Percentiles rank a stretch among this genome's conserved stretches.
Conservation (phyloP, 2,329 filamentous ascomycete genomes). For the Exserohilum turcica region DNA sequence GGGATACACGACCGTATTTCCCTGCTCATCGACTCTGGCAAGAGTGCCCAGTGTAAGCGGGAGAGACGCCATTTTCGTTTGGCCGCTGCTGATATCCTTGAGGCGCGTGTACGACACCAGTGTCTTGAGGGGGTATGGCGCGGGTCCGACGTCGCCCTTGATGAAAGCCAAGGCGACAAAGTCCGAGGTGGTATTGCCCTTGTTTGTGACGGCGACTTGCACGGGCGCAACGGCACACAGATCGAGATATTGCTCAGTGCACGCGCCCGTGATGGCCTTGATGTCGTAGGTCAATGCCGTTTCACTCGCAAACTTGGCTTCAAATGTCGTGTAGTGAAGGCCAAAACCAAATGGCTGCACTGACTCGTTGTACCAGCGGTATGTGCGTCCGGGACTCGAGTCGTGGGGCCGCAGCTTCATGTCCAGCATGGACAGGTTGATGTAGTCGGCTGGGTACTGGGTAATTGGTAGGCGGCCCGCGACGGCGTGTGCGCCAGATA, state of each 20-base stretch:
- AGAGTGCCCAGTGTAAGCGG: conserved; percentile 57
- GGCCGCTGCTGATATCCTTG: conserved; percentile 44
- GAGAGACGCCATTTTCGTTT: conserved; percentile 43
- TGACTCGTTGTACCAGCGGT: conserved; percentile 62
- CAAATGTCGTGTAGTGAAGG: conserved; percentile 64
- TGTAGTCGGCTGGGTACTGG: conserved; percentile 61
- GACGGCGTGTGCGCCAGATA: conserved; percentile 57
- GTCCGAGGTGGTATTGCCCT: conserved; percentile 55
- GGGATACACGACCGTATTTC: conserved; percentile 60
- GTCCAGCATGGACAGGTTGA: conserved; percentile 59
- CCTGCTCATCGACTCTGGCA: conserved; percentile 56
- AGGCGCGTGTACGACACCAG: conserved; percentile 59
- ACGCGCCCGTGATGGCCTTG: conserved; percentile 44
- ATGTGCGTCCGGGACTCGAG: conserved; percentile 60
- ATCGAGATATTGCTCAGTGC: conserved; percentile 32
- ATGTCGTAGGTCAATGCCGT: conserved; percentile 35
- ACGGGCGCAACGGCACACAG: conserved; percentile 49
- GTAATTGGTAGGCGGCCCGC: conserved; percentile 62
- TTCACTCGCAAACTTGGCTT: conserved; percentile 12
- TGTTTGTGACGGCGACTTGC: conserved; percentile 56
- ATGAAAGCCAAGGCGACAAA: conserved; percentile 61
- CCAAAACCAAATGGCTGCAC: conserved; percentile 62
- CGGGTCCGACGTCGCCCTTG: conserved; percentile 54
- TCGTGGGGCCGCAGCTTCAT: conserved; percentile 59
- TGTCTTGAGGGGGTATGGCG: conserved; percentile 59